These are phyloP conservation scores for Leccinum olivaceopallidum DNA, from an alignment of 768 basidiomycete species.

Conservation along the genomic window DNA sequence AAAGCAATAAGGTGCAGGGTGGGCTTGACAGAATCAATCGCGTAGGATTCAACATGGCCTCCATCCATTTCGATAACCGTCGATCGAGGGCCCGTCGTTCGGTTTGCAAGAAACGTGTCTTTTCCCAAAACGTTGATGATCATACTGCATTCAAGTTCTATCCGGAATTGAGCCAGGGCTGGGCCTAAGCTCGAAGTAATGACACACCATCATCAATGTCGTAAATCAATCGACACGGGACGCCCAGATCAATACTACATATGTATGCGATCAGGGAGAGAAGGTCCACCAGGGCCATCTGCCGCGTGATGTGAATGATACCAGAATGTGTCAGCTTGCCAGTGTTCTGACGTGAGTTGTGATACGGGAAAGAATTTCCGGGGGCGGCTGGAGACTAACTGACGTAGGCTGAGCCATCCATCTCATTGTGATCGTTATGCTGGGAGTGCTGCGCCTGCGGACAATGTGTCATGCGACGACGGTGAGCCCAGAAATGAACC, in stretches of 20 bases:
- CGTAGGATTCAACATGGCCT: constrained; percentile 36
- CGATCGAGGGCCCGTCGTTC: constrained; percentile 26
- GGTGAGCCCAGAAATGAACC: neutral
- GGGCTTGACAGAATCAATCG: constrained; percentile 37
- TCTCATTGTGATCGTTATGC: constrained; percentile 17
- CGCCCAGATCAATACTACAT: too few species aligned
- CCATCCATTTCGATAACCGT: constrained; percentile 43
- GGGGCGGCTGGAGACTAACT: constrained; percentile 40
- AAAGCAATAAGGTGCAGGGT: constrained; percentile 45
- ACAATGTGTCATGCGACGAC: neutral
- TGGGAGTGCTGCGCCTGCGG: constrained; percentile 30
- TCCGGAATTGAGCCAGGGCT: neutral
- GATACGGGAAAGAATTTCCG: constrained; percentile 34
- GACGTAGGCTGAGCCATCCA: constrained; percentile 36
- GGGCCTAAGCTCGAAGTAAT: neutral
- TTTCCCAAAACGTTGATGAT: constrained; percentile 35
- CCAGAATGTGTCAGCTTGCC: constrained; percentile 44
- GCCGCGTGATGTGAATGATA: constrained; percentile 22
- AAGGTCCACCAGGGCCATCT: constrained; percentile 46
- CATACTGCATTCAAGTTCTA: constrained; percentile 14
- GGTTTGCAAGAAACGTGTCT: constrained; percentile 39
- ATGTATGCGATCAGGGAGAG: neutral
- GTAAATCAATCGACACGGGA: constrained; percentile 16
- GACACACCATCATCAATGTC: constrained; percentile 24
- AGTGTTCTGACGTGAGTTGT: constrained; percentile 25